Conservation (phyloP, 768 basidiomycete species). For the Mycena kentingensis region DNA sequence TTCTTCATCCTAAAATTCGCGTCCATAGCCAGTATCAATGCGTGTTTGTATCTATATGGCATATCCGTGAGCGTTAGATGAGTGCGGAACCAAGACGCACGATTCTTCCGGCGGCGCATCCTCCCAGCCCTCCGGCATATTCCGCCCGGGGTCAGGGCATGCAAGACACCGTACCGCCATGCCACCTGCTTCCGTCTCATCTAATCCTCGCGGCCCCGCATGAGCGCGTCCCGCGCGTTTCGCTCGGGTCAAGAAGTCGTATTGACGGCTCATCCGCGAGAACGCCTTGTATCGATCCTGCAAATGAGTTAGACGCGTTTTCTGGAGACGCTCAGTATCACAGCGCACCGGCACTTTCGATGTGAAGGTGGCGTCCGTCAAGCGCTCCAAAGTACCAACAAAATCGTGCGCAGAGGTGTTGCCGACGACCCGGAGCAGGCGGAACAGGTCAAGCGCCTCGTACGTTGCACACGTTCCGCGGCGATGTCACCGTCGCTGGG, state of each 20-base stretch:
- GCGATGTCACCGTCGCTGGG: conserved; percentile 12
- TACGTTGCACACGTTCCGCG: conserved; percentile 15
- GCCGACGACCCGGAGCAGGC: conserved; percentile 9
- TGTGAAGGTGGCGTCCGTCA: not conserved
- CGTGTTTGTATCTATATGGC: not conserved
- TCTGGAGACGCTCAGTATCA: not conserved
- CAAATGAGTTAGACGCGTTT: not conserved
- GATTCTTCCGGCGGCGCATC: not conserved
- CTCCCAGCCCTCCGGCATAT: conserved; percentile 19
- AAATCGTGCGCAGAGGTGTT: conserved; percentile 18
- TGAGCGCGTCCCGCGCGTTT: conserved; percentile 18
- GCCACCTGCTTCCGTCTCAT: conserved; percentile 3
- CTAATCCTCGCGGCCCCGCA: not conserved
- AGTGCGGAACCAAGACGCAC: not conserved
- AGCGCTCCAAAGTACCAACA: conserved; percentile 7
- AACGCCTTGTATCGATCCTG: conserved; percentile 13
- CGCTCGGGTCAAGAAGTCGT: not conserved
- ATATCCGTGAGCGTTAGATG: not conserved
- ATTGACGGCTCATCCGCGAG: not conserved
- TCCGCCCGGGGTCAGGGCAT: conserved; percentile 15
- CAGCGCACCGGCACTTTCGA: conserved; percentile 1
- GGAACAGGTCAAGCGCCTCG: conserved; percentile 13
- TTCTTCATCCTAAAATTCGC: conserved; percentile 25
- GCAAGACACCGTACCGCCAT: conserved; percentile 18
- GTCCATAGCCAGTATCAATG: conserved; percentile 15